Conservation (phyloP, 306 rosid genomes). For the Vigna unguiculata region DNA sequence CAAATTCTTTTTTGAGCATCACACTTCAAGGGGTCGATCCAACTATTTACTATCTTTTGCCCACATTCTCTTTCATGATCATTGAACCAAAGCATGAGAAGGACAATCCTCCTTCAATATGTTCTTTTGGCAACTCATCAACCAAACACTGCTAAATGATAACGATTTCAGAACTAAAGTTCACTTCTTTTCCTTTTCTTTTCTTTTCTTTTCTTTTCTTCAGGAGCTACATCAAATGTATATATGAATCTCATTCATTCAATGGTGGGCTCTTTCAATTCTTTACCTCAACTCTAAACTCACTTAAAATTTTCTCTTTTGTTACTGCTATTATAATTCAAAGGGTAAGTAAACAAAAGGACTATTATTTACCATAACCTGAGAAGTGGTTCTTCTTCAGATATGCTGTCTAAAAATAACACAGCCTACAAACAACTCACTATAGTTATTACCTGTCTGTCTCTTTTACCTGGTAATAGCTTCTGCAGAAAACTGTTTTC, state of each 20-base stretch:
- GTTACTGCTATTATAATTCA: conserved; percentile 7
- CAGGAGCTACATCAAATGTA: conserved; percentile 28
- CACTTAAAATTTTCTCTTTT: background rate
- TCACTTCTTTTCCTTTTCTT: background rate
- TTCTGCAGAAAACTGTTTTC: conserved; percentile 9
- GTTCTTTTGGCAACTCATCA: conserved; percentile 50
- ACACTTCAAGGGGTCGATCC: conserved; percentile 45
- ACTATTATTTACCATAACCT: conserved; percentile 11
- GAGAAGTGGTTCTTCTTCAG: conserved; percentile 24
- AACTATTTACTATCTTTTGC: conserved; percentile 41
- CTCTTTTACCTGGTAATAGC: conserved; percentile 19
- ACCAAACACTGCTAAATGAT: conserved; percentile 48
- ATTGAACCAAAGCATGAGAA: conserved; percentile 52
- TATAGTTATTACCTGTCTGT: conserved; percentile 13
- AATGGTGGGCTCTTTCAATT: conserved; percentile 28
- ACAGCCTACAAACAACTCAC: conserved; percentile 23
- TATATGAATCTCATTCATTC: background rate
- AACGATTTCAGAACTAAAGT: conserved; percentile 40
- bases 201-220: conserved; percentile 39
- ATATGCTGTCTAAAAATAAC: conserved; percentile 25
- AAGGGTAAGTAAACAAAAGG: conserved; percentile 44
- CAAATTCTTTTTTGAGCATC: conserved; percentile 40
- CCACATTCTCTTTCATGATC: conserved; percentile 43
- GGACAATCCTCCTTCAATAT: conserved; percentile 59
- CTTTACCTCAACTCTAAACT: conserved; percentile 1